These are phyloP conservation scores for Kuraishia capsulata DNA, from an alignment of 805 yeast genomes.

Conservation along the genomic window DNA sequence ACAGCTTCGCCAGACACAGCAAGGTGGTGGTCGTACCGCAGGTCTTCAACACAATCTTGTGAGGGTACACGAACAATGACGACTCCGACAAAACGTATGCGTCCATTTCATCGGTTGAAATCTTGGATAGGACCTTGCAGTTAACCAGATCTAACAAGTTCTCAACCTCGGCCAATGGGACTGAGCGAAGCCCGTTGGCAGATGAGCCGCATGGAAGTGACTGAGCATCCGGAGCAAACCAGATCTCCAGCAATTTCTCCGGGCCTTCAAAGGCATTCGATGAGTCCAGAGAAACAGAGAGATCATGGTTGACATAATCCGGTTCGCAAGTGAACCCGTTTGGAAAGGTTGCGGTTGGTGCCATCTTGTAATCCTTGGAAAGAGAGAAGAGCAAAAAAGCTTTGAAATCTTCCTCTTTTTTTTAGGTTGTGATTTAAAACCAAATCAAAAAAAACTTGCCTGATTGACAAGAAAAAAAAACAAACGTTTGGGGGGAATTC, in stretches of 20 bases:
- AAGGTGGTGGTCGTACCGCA: conserved; percentile 95
- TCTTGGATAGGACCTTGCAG: conserved; percentile 81
- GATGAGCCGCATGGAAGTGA: conserved; percentile 27
- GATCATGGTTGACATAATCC: conserved; percentile 60
- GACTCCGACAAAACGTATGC: conserved; percentile 86
- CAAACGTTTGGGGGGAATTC: conserved; percentile 10
- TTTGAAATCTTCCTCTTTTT: not conserved
- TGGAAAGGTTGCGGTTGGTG: not conserved
- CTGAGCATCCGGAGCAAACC: conserved; percentile 57
- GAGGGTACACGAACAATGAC: conserved; percentile 80
- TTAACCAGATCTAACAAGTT: conserved; percentile 68
- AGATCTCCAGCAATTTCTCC: conserved; percentile 82
- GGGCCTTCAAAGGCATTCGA: conserved; percentile 96
- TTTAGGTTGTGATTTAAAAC: conserved; percentile 5
- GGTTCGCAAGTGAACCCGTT: not conserved
- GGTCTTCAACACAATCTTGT: conserved; percentile 80
- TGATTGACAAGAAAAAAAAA: conserved; percentile 17
- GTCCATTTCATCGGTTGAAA: conserved; percentile 56
- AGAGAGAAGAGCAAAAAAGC: not conserved
- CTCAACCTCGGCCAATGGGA: conserved; percentile 64
- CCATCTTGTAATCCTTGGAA: not conserved
- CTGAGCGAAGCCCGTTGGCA: conserved; percentile 45
- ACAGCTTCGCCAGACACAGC: conserved; percentile 59
- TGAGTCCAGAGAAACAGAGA: conserved; percentile 75
- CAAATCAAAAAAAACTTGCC: conserved; percentile 5